phyloP scores from a whole-genome alignment of 371 early-diverging fungal species.

The Rhizopus microsporus region DNA sequence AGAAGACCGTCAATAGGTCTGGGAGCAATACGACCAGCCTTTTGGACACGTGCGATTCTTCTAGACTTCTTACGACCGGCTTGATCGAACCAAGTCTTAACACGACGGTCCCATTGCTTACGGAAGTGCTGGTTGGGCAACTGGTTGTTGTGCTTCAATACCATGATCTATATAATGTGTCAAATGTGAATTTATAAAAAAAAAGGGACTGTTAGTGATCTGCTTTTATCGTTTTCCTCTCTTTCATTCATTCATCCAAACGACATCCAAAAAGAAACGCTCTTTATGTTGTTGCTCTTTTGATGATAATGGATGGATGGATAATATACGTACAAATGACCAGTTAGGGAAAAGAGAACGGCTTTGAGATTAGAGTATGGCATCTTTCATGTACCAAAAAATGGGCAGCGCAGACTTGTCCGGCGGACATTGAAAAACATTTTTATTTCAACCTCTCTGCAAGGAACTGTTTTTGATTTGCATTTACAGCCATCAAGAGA shows the following conservation, averaged over 20 bases:
- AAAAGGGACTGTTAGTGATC: neutral
- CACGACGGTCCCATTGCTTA: conserved; percentile 98
- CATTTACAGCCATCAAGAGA: too few relatives aligned
- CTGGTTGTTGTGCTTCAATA: conserved; percentile 98
- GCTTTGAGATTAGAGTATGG: conserved; percentile 16
- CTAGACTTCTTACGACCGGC: conserved; percentile 95
- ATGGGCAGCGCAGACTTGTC: conserved; percentile 6
- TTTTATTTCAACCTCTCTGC: neutral
- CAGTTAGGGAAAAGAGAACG: conserved; percentile 44
- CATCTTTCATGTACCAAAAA: conserved; percentile 19
- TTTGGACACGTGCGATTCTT: conserved; percentile 86
- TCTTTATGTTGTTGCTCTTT: neutral
- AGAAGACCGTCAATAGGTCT: conserved; percentile 97
- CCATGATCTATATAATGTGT: conserved; percentile 35
- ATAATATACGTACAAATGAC: conserved; percentile 42
- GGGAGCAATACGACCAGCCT: conserved; percentile 97
- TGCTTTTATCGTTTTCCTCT: neutral
- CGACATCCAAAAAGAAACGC: neutral
- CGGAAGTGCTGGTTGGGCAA: conserved; percentile 99
- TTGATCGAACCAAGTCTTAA: conserved; percentile 99
- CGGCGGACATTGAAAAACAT: conserved; percentile 13
- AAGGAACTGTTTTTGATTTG: too few relatives aligned
- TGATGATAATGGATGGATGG: conserved; percentile 22
- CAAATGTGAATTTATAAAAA: neutral
- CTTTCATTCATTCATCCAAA: neutral